A percentile compares a stretch with the other conserved stretches of the same genome.
Conservation (phyloP, 1,139 yeast genomes). For the Saccharomyces hybrid region DNA sequence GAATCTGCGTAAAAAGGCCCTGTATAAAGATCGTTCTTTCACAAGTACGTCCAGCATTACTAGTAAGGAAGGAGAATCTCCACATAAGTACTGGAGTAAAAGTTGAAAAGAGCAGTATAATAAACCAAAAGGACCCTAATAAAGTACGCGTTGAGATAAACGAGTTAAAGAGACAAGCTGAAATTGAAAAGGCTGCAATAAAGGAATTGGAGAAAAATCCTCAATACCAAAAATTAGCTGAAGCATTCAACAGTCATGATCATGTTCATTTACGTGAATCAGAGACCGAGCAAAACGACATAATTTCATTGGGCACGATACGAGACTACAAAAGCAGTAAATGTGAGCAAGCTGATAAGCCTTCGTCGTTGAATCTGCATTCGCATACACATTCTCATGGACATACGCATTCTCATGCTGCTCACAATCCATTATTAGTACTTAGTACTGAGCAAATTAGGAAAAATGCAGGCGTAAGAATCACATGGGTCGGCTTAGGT, state of each 20-base stretch:
- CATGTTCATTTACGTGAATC: constrained; percentile 35
- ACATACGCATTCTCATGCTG: constrained; percentile 33
- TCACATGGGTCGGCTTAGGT: constrained; percentile 83
- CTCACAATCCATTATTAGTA: constrained; percentile 30
- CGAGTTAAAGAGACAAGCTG: background rate
- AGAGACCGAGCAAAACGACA: constrained; percentile 34
- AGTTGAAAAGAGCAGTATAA: background rate
- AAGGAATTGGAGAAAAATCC: constrained; percentile 12
- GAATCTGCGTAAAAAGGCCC: background rate
- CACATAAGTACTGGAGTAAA: background rate
- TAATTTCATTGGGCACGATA: constrained; percentile 18
- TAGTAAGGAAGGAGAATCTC: background rate
- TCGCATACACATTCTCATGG: constrained; percentile 31
- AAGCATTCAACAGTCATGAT: constrained; percentile 28
- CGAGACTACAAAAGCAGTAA: constrained; percentile 1
- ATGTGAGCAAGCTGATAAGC: background rate
- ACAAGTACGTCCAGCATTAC: background rate
- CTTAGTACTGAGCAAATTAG: constrained; percentile 36
- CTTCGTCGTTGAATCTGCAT: constrained; percentile 6
- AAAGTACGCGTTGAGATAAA: constrained; percentile 1
- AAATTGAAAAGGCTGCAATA: constrained; percentile 8
- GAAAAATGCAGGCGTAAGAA: constrained; percentile 79
- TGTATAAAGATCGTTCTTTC: background rate
- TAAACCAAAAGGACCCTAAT: background rate
- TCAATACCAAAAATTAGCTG: constrained; percentile 11